Evolutionary conservation across 1,139 yeast genomes (phyloP), one percentile per base, ranked within the genome.

Genomic region (Candida glucosophila): DNA sequence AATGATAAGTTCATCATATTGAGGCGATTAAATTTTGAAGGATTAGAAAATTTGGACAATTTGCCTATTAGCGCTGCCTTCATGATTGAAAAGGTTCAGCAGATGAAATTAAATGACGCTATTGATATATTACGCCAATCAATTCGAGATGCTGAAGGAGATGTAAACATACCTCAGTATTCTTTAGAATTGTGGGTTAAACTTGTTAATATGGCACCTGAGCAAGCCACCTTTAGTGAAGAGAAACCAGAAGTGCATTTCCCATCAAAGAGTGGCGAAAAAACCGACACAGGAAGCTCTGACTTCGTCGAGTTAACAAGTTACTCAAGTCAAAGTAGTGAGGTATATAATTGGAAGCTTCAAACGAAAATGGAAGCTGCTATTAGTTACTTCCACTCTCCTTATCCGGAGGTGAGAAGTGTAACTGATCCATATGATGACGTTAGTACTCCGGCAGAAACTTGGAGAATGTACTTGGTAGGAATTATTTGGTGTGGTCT

Each of bases 331-430:
- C 13, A 19, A 7, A 10, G 12, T 10, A 19, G 12, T 10, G 12
- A 19, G 8, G 12, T 19, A 8, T 19, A n/a, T 11, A 64, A 54
- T 17, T 55, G 58, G 46, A 43, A 40, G 10, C 46, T 64, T 22
- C 55, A 55, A 32, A 43, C 45, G 3, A 55, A 52, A 30, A 40
- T 65, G 20, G 59, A 60, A 29, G 77, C 77, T 2, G 63, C 61
- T 6, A 46, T 76, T 26, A 50, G 69, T 27, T 55, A 66, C 24
- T 73, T 55, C 41, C 68, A 66, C 47, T 74, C 81, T 2, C 78
- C 80, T 1, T 77, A 77, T 41, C 73, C 77, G 4, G 81, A 75
- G 44, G 80, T 77, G 2, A 58, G 83, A 35, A 58, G 82, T 3
- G 68, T 73, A 14, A 58, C 73, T 12, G 67, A 65, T 24, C 72